Conservation (phyloP, 495 filamentous ascomycete species). For the Aspergillus incahuasiensis region DNA sequence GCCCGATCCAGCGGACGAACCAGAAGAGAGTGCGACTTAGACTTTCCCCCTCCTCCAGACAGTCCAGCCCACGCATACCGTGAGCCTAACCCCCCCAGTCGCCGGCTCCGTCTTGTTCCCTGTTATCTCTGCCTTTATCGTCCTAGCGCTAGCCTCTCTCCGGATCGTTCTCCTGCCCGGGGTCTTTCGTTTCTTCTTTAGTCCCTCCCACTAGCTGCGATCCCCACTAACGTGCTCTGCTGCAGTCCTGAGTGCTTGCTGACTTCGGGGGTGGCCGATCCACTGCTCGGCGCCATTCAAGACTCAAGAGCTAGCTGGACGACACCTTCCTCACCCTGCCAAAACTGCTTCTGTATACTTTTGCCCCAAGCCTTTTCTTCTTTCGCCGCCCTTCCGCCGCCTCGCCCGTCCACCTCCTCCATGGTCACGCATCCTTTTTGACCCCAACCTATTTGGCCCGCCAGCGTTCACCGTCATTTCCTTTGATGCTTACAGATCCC, state of each 20-base stretch:
- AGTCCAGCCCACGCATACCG: too few species aligned
- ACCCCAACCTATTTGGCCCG: slow-evolving; percentile 9
- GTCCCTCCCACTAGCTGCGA: slow-evolving; percentile 4
- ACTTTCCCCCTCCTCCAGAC: not conserved
- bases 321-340: slow-evolving; percentile 12
- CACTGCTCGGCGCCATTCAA: slow-evolving; percentile 17
- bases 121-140: slow-evolving; percentile 17
- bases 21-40: not conserved
- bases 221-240: slow-evolving; percentile 17
- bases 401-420: slow-evolving; percentile 5
- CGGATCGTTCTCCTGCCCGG: slow-evolving; percentile 18
- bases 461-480: not conserved
- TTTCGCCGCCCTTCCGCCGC: slow-evolving; percentile 2
- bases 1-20: not conserved
- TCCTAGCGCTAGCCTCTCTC: slow-evolving; percentile 17
- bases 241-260: slow-evolving; percentile 4
- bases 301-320: slow-evolving; percentile 14
- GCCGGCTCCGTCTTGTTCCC: slow-evolving; percentile 21
- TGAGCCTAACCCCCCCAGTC: slow-evolving; percentile 13
- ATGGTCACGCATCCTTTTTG: slow-evolving; percentile 11
- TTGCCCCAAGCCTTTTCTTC: slow-evolving; percentile 4
- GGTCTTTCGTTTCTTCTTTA: slow-evolving; percentile 12
- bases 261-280: slow-evolving; percentile 24
- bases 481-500: not conserved
- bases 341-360: slow-evolving; percentile 13